Percentiles rank a stretch among this genome's conserved stretches.
Conservation (phyloP, 352 stramenopile species). For the Phytophthora hibernalis region DNA sequence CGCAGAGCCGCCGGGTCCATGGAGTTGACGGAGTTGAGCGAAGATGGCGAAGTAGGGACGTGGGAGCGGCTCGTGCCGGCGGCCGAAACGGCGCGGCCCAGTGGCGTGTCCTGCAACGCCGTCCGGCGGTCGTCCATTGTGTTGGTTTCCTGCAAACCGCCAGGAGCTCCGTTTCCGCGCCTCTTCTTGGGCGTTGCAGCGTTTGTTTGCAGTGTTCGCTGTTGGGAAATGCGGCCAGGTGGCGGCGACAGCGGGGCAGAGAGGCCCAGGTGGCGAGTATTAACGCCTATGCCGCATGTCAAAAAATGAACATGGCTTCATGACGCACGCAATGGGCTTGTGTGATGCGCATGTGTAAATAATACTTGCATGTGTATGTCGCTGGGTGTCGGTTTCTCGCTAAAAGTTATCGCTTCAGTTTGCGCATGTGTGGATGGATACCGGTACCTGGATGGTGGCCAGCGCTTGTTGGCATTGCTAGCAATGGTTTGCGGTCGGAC, state of each 20-base stretch:
- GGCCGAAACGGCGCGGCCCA: slow-evolving; percentile 8
- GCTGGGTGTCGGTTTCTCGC: no score
- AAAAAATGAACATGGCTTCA: slow-evolving; percentile 4
- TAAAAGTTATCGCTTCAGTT: no score
- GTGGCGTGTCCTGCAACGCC: background rate
- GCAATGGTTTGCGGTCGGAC: background rate
- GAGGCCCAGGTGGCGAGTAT: slow-evolving; percentile 1
- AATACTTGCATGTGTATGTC: no score
- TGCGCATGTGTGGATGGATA: no score
- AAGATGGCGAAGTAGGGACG: slow-evolving; percentile 28
- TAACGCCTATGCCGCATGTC: background rate
- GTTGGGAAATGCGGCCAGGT: slow-evolving; percentile 25
- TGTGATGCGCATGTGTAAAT: background rate
- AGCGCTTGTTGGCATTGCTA: no score
- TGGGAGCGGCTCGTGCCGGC: slow-evolving; percentile 1
- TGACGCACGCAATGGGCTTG: background rate
- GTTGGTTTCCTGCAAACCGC: slow-evolving; percentile 19
- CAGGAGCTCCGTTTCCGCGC: slow-evolving; percentile 9
- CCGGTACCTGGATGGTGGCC: no score
- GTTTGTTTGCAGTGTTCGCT: no score
- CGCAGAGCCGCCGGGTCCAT: slow-evolving; percentile 30
- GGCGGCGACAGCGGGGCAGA: slow-evolving; percentile 12
- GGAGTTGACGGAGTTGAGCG: slow-evolving; percentile 25
- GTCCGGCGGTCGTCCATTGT: slow-evolving; percentile 24
- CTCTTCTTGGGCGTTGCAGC: background rate